These are phyloP conservation scores for Sequoia sempervirens DNA, from an alignment of 75 land plant genomes.

Conservation along the genomic window DNA sequence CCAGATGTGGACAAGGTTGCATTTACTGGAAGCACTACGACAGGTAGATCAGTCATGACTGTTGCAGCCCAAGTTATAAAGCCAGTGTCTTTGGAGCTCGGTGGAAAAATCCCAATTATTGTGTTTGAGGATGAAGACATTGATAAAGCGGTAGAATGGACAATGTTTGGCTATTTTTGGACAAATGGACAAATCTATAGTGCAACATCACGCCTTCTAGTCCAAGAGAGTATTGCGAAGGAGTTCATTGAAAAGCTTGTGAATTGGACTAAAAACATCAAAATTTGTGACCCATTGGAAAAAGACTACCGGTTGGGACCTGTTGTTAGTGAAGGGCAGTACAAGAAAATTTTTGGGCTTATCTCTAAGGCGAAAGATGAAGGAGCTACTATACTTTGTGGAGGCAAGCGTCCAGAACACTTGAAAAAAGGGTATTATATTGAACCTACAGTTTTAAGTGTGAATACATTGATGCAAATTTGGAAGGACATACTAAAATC, in stretches of 20 bases:
- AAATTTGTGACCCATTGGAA: conserved; percentile 87
- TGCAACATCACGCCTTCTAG: no score
- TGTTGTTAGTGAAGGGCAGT: conserved; percentile 93
- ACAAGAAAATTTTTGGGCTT: conserved; percentile 76
- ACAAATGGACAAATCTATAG: no score
- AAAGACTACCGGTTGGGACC: conserved; percentile 96
- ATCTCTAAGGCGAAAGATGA: conserved; percentile 79
- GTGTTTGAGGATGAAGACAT: no score
- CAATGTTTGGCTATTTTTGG: no score
- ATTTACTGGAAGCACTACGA: conserved; percentile 91
- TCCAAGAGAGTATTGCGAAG: conserved; percentile 87
- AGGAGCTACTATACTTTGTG: conserved; percentile 93
- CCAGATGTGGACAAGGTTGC: conserved; percentile 88
- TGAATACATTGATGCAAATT: conserved; percentile 79
- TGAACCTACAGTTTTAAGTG: conserved; percentile 81
- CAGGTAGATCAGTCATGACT: conserved; percentile 88
- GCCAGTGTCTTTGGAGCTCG: no score
- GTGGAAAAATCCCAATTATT: no score
- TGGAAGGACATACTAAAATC: no score
- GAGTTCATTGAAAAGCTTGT: conserved; percentile 78
- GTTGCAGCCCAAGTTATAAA: conserved; percentile 88
- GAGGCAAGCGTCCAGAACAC: conserved; percentile 87
- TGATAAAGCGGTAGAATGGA: no score
- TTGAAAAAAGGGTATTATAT: conserved; percentile 80
- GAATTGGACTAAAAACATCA: conserved; percentile 76